Percentiles rank a stretch among this genome's conserved stretches.
Evolutionary conservation across 2,329 filamentous ascomycete species (phyloP).

Genomic region (Chrysosporium keratinophilum): DNA sequence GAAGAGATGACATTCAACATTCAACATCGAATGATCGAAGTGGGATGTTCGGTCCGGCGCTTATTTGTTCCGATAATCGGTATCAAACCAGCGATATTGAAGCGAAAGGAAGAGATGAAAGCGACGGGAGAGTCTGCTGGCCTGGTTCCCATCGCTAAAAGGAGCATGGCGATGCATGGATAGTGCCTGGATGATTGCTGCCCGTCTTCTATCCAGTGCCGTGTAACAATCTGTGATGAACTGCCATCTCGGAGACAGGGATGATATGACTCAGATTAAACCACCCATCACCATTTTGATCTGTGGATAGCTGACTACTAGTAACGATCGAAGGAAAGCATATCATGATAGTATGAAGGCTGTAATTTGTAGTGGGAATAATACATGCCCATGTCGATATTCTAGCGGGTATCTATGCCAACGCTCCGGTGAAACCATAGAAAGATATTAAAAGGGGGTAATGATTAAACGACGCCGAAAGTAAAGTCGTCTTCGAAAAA

Average conservation of each 20-base stretch:
- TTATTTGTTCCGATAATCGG: not conserved
- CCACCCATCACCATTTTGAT: too few relatives aligned
- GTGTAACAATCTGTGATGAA: too few relatives aligned
- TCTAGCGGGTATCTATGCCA: constrained; percentile 12
- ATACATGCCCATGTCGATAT: not conserved
- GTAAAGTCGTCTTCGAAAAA: not conserved
- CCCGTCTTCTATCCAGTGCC: too few relatives aligned
- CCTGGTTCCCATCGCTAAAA: too few relatives aligned
- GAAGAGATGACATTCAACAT: too few relatives aligned
- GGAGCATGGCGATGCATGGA: too few relatives aligned
- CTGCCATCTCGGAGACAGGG: not conserved
- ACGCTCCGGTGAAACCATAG: constrained; percentile 1
- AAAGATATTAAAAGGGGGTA: not conserved
- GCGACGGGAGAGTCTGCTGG: too few relatives aligned
- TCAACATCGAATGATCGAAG: not conserved
- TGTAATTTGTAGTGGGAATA: not conserved
- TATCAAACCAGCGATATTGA: not conserved
- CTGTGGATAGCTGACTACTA: too few relatives aligned
- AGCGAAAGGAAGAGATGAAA: too few relatives aligned
- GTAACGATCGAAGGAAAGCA: too few relatives aligned
- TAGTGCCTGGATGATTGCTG: not conserved
- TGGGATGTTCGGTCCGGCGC: not conserved
- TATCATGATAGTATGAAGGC: not conserved
- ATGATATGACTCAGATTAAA: not conserved
- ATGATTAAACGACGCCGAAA: not conserved